phyloP scores from a whole-genome alignment of 169 alveolate species.

The Cryptosporidium bovis region DNA sequence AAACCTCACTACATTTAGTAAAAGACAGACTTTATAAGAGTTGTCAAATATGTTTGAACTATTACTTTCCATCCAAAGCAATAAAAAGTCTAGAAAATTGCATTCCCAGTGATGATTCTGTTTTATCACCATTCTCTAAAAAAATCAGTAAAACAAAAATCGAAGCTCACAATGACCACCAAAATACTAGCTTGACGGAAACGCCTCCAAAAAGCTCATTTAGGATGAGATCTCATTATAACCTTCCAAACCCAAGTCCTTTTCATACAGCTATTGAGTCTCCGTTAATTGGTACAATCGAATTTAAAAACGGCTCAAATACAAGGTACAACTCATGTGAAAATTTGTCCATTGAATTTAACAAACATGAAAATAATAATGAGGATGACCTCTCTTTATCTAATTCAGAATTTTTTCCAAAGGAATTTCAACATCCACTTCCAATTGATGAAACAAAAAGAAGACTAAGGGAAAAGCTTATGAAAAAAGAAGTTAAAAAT shows the following conservation, averaged over 20 bases:
- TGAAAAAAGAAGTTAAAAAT: slow-evolving; percentile 11
- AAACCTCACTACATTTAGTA: not conserved
- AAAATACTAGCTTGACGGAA: not conserved
- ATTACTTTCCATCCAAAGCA: slow-evolving; percentile 67
- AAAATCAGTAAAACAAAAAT: too few relatives aligned
- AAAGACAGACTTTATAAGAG: slow-evolving; percentile 33
- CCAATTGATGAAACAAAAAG: slow-evolving; percentile 62
- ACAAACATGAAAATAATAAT: not conserved
- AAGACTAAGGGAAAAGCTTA: slow-evolving; percentile 35
- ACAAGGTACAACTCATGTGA: slow-evolving; percentile 47
- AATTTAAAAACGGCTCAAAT: not conserved
- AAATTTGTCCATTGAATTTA: slow-evolving; percentile 2
- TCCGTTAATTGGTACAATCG: not conserved
- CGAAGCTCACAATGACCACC: too few relatives aligned
- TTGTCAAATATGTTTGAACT: slow-evolving; percentile 62
- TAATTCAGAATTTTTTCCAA: slow-evolving; percentile 65
- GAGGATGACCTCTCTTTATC: not conserved
- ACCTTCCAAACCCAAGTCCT: slow-evolving; percentile 62
- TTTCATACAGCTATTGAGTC: slow-evolving; percentile 7
- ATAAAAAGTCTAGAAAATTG: not conserved
- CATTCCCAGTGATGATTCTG: not conserved
- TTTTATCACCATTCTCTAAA: too few relatives aligned
- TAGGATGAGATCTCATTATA: not conserved
- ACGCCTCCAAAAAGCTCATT: slow-evolving; percentile 43
- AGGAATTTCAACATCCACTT: slow-evolving; percentile 30